Percentiles rank a stretch among this genome's conserved stretches.
These are phyloP conservation scores for Avena atlantica DNA, from an alignment of 176 grass and related monocot species.

Conservation along the genomic window DNA sequence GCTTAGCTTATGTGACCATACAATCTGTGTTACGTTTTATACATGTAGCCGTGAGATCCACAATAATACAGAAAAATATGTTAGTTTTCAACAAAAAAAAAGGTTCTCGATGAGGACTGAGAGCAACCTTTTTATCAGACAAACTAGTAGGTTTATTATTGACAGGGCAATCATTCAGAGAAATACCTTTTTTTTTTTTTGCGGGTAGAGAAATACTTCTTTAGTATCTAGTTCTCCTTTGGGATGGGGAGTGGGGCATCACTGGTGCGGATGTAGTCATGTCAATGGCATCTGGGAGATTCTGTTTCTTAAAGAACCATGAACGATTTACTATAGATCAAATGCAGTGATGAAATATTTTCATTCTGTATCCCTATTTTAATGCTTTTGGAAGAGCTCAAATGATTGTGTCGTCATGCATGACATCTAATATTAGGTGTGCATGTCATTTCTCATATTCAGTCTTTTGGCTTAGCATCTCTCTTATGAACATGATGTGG, in stretches of 20 bases:
- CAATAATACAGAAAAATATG: conserved; percentile 21
- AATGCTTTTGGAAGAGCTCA: not conserved
- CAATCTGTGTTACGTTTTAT: not conserved
- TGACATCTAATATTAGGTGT: not conserved
- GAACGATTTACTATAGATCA: too few species aligned
- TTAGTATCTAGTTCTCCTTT: too few species aligned
- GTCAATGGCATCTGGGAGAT: too few species aligned
- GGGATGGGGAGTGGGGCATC: too few species aligned
- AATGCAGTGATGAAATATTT: not conserved
- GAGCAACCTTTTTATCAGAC: not conserved
- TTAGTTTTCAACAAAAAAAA: not conserved
- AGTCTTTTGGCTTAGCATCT: not conserved
- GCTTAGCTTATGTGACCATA: conserved; percentile 5
- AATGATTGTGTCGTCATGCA: not conserved
- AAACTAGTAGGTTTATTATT: conserved; percentile 41
- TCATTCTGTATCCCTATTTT: not conserved
- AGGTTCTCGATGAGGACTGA: conserved; percentile 20
- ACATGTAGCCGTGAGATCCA: conserved; percentile 14
- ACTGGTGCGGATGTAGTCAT: too few species aligned
- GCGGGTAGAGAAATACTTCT: conserved; percentile 8
- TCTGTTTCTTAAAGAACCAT: too few species aligned
- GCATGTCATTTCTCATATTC: not conserved
- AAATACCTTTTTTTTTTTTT: too few species aligned
- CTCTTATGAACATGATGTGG: not conserved
- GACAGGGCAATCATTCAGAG: conserved; percentile 33